These are phyloP conservation scores for Calonectria leucothoes DNA, from an alignment of 2,329 filamentous ascomycete species.

Conservation along the genomic window DNA sequence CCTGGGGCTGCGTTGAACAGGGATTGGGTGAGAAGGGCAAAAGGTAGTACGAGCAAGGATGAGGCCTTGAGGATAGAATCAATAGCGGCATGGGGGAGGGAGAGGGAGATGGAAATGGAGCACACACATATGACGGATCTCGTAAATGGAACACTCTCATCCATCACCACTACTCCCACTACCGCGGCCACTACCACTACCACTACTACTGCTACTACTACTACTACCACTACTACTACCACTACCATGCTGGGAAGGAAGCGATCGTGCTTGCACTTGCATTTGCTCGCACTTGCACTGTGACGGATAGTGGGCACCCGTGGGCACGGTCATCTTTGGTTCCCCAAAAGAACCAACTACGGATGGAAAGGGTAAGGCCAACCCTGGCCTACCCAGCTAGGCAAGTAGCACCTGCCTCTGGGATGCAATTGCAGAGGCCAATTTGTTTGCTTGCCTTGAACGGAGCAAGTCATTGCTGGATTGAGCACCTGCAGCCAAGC, in stretches of 20 bases:
- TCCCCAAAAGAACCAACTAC: neutral
- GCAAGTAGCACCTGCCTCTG: slow-evolving; percentile 23
- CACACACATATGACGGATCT: neutral
- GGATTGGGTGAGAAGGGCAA: neutral
- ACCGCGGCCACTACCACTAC: neutral
- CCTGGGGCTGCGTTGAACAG: neutral
- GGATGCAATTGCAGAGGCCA: slow-evolving; percentile 2
- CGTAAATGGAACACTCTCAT: neutral
- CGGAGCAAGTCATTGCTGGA: neutral
- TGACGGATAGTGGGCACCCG: neutral
- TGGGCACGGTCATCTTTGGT: slow-evolving; percentile 6
- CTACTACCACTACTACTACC: neutral
- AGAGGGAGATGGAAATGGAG: neutral
- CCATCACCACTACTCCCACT: neutral
- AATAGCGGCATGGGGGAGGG: neutral
- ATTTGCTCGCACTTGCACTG: neutral
- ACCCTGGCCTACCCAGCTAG: slow-evolving; percentile 34
- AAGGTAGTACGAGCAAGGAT: neutral
- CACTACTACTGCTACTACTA: neutral
- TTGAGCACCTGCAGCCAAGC: neutral
- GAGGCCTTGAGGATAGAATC: neutral
- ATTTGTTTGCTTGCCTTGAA: neutral
- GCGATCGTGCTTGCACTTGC: neutral
- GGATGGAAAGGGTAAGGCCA: slow-evolving; percentile 21
- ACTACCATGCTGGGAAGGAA: neutral